These are phyloP conservation scores for Kodamaea derodonti DNA, from an alignment of 1,139 yeast species.

Conservation along the genomic window DNA sequence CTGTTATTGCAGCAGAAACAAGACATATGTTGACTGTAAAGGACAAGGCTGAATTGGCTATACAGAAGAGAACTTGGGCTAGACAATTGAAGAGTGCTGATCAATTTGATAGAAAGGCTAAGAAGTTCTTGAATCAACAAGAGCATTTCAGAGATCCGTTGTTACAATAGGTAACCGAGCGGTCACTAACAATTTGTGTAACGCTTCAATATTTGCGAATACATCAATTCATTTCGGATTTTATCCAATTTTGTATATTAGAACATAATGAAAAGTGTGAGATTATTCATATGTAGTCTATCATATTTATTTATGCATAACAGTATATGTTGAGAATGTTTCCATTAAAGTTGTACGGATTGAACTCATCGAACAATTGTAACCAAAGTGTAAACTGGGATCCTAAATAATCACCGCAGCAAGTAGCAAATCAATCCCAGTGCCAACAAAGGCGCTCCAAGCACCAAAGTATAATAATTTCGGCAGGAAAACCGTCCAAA, in stretches of 20 bases:
- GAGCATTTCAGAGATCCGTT: slow-evolving; percentile 89
- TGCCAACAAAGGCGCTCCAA: slow-evolving; percentile 62
- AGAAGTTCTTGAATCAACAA: slow-evolving; percentile 81
- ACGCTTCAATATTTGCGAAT: too few species aligned
- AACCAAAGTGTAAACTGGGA: too few species aligned
- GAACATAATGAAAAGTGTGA: too few species aligned
- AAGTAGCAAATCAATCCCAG: slow-evolving; percentile 35
- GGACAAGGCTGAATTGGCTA: slow-evolving; percentile 52
- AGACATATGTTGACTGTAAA: slow-evolving; percentile 59
- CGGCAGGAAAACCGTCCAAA: slow-evolving; percentile 98
- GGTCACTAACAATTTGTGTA: too few species aligned
- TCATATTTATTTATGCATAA: too few species aligned
- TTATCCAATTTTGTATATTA: too few species aligned
- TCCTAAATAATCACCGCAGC: slow-evolving; percentile 13
- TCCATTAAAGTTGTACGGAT: too few species aligned
- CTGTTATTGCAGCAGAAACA: slow-evolving; percentile 88
- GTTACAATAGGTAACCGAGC: slow-evolving; percentile 51
- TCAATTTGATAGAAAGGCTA: slow-evolving; percentile 70
- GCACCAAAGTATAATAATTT: slow-evolving; percentile 75
- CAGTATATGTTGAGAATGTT: too few species aligned
- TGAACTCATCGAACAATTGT: too few species aligned
- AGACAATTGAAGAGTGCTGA: slow-evolving; percentile 65
- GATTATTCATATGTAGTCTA: too few species aligned
- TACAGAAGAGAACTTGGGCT: slow-evolving; percentile 76
- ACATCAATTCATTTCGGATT: too few species aligned